Base-by-base conservation (phyloP, 345 rosid species). In the Triadica sebifera region DNA sequence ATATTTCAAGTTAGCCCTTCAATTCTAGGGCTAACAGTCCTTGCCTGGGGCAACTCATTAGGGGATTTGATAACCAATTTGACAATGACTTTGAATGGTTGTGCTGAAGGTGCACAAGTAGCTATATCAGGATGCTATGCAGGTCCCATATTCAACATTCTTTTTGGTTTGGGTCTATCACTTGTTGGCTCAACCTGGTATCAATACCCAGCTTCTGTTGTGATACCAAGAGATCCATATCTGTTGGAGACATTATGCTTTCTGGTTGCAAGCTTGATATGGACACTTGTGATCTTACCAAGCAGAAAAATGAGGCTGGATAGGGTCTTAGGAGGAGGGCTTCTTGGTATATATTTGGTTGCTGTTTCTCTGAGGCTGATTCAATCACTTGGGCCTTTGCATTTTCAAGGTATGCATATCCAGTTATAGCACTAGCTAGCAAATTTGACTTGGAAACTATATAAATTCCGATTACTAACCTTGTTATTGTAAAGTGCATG, bases 11-110 rank as follows among this genome's bases (percentile, higher is more conserved):
- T 91, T 16, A 89, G 86, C 24, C 90, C 95, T 67, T 85, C 97
- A 5, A 91, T 92, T 69, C 76, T 94, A 34, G 98, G 93, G 62
- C 78, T 94, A 22, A 94, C 98, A 3, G 88, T 90, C 66, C 83
- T 94, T 20, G 95, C 98, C 8, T 92, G 98, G 98, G 98, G 98
- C 4, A 94, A 94, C 77, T 94, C 98, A 4, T 52, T 91, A 1
- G 97, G 98, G 25, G 97, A 94, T 80, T 74, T 94, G 47, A 85
- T 92, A 39, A 87, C 98, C 45, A 89, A 92, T 70, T 72, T 85
- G 60, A 87, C 95, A 12, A 77, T 92, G 84, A 93, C 98, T 0
- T 24, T 85, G 75, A 87, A 86, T 25, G 93, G 95, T 59, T 90
- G 98, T 16, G 74, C 79, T 4, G 80, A 83, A 58, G 96, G 98